Evolutionary conservation across 140 eudicot species (phyloP), one percentile per base, ranked within the genome.

Genomic region (Senecio squalidus): DNA sequence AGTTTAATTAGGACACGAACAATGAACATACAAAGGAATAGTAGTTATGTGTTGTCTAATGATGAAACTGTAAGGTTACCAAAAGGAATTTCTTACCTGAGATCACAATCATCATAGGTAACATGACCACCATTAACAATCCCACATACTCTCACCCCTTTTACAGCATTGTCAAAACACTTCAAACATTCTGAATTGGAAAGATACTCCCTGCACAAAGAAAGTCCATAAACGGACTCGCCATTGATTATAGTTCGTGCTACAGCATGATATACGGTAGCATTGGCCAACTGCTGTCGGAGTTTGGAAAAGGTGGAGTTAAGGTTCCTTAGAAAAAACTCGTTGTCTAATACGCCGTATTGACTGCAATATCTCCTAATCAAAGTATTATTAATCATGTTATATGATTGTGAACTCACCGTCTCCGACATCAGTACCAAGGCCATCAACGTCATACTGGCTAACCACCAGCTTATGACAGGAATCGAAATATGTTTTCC

Each of bases 91-190:
- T 6, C 10, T 52, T 38, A 56, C 88, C 88, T 81, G 39, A 81
- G 81, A 41, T 73, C 74, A 67, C 88, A 74, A 34, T 81, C 84
- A 34, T 81, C 88, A 5, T 66, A 81, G 39, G 70, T 62, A 15
- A 71, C 84, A 28, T 75, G 78, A 62, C 76, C 88, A 17, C 88
- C 88, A 31, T 74, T 81, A 0, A 72, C 84, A 67, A 72, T 70
- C 44, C 80, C 73, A 60, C 88, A 81, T 6, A 69, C 64, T 22
- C 56, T 29, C 54, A 81, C 80, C 62, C 49, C 66, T 23, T 21
- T 16, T 5, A 62, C 88, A 3, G 81, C 84, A 5, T 67, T 62
- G 55, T 73, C 68, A 26, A 73, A 77, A 58, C 88, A 81, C 23
- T 54, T 68, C 27, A 81, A 30, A 39, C 88, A 81, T 52, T 66